Evolutionary conservation across 129 eudicot species (phyloP).

Genomic region (Centella asiatica): DNA sequence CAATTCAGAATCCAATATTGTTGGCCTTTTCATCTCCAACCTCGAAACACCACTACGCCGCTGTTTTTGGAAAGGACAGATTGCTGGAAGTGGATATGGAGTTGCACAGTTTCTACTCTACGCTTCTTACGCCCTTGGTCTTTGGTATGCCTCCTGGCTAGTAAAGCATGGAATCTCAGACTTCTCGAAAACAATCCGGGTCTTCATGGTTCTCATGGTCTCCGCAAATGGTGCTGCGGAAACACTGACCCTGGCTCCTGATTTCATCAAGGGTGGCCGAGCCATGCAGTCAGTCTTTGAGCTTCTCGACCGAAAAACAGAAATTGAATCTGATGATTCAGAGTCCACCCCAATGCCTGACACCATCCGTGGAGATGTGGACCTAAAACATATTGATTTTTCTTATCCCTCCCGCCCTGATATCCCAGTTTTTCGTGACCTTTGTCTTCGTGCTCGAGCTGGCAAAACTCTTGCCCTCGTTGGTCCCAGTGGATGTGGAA

Average conservation of each 20-base stretch:
- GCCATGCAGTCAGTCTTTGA: conserved; percentile 89
- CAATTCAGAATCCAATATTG: conserved; percentile 77
- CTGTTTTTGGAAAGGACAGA: conserved; percentile 96
- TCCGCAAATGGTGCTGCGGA: conserved; percentile 99
- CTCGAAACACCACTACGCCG: conserved; percentile 68
- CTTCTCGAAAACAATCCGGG: conserved; percentile 89
- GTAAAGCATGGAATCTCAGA: conserved; percentile 93
- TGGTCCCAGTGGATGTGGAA: conserved; percentile 95
- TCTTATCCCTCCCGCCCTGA: conserved; percentile 88
- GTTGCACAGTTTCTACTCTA: conserved; percentile 86
- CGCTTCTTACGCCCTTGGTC: conserved; percentile 89
- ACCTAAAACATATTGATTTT: conserved; percentile 83
- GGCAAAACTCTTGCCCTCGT: conserved; percentile 91
- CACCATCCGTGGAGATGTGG: conserved; percentile 85
- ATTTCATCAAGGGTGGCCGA: conserved; percentile 94
- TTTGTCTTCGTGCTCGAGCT: conserved; percentile 73
- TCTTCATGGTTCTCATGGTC: conserved; percentile 99
- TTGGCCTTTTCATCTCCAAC: conserved; percentile 51
- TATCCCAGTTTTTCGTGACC: conserved; percentile 51
- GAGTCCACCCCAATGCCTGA: conserved; percentile 61
- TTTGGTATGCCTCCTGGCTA: conserved; percentile 98
- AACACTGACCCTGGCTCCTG: conserved; percentile 88
- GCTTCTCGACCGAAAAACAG: conserved; percentile 79
- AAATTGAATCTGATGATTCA: conserved; percentile 75
- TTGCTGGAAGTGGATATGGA: conserved; percentile 91